Base-by-base conservation (phyloP, 768 basidiomycete species). In the Termitomyces sp. region DNA sequence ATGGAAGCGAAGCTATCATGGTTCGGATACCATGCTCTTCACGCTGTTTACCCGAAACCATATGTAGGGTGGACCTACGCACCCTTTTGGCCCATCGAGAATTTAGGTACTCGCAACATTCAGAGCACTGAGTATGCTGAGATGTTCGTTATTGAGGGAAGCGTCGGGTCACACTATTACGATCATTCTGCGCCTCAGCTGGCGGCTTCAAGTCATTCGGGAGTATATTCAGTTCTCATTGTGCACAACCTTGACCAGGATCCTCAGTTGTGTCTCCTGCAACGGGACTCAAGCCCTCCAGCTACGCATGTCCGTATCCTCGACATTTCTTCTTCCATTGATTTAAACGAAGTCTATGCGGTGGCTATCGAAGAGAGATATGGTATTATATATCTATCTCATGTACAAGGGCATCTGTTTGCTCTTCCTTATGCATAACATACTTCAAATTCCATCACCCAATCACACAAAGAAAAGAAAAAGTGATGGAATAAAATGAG, bases 321-420 rank as follows among this genome's bases (percentile, higher is more conserved):
- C n/a, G 55, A 50, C 2, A 14, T 61, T 26, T 58, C 60, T 31
- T 9, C 28, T 48, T 54, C 52, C 46, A 58, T 63, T 28, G 28
- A 56, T 28, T n/a, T 63, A 5, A 14, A 40, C 15, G 38, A 59
- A 30, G 47, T 61, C 28, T 58, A 51, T 30, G 19, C 47, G 1
- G 21, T 61, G 14, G 57, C 57, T 23, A 54, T 61, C 9, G 60
- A 61, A 14, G 62, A 61, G 17, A 55, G 60, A n/a, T 49, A 31
- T 33, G 62, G 62, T 14, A 44, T 60, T 35, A 43, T 63, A 10
- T 63, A 60, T 50, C 54, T 63, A 41, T 60, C 53, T 31, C 56
- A 60, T 54, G 33, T 11, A 35, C 31, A 23, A 5, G 62, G 59
- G 4, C 38, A 55, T 54, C n/a, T 63, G 14, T 54, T 60, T 40